phyloP scores from a whole-genome alignment of 2,329 filamentous ascomycete genomes.

The Mycosphaerelloides madeirae region DNA sequence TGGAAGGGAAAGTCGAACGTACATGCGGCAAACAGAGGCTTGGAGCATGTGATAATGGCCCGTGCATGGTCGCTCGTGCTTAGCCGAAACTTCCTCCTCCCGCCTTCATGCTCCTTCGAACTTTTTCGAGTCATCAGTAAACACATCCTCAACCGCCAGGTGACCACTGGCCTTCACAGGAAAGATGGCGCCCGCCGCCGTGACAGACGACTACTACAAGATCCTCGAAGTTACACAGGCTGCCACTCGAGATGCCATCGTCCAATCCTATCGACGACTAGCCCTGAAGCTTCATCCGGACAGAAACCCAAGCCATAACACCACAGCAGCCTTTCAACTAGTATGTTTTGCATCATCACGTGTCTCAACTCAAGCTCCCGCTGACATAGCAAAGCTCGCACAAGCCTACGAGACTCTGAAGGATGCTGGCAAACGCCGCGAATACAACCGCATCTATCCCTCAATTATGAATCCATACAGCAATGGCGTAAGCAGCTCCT shows the following conservation, averaged over 20 bases:
- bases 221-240: constrained; percentile 29
- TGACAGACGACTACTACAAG: constrained; percentile 34
- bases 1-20: too few relatives aligned
- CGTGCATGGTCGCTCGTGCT: too few relatives aligned
- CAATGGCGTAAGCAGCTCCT: too few relatives aligned
- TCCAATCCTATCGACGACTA: constrained; percentile 30
- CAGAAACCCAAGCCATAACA: constrained; percentile 31
- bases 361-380: not conserved
- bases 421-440: constrained; percentile 28
- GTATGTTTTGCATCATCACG: constrained; percentile 27
- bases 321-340: constrained; percentile 34
- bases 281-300: constrained; percentile 37
- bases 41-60: too few relatives aligned
- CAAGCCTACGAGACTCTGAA: constrained; percentile 36
- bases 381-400: constrained; percentile 25
- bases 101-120: too few relatives aligned
- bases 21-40: too few relatives aligned
- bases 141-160: too few relatives aligned
- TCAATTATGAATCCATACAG: not conserved
- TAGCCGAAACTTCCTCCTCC: too few relatives aligned
- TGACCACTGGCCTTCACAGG: too few relatives aligned
- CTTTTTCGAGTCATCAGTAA: too few relatives aligned
- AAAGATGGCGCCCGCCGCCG: constrained; percentile 27
- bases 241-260: constrained; percentile 27
- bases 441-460: constrained; percentile 33